A percentile compares a stretch with the other conserved stretches of the same genome.
Conservation (phyloP, 148 eudicot genomes). For the Polygonum aviculare region DNA sequence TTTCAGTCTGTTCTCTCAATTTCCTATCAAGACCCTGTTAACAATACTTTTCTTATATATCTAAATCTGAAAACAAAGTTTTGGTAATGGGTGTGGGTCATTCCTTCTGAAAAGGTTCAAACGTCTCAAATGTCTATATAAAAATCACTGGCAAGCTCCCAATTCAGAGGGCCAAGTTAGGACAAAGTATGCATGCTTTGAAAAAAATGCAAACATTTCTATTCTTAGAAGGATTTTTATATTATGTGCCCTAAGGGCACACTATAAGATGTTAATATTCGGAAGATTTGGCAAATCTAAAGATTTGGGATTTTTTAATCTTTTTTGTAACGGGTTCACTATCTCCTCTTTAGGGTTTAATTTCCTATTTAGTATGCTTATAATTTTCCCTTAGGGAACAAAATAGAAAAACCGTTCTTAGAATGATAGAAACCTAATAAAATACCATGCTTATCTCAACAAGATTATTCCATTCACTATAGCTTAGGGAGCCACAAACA, state of each 20-base stretch:
- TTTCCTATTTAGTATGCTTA: no score
- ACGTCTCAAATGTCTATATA: not conserved
- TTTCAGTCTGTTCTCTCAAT: not conserved
- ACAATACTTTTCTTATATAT: not conserved
- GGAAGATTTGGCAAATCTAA: no score
- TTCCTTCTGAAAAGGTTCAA: not conserved
- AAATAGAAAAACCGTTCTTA: no score
- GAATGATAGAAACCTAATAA: not conserved
- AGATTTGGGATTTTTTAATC: no score
- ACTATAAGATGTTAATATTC: no score
- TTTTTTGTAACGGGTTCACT: no score
- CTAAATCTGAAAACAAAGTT: not conserved
- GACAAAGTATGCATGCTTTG: not conserved
- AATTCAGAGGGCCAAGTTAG: not conserved
- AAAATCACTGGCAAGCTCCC: not conserved
- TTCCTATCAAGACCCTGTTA: not conserved
- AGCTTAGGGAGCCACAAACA: not conserved
- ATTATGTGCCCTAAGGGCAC: no score
- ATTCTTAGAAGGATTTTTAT: no score
- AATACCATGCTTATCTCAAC: not conserved
- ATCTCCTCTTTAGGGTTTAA: no score
- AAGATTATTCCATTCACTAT: not conserved
- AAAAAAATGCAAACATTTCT: no score
- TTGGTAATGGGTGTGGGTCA: not conserved
- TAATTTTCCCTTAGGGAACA: no score